Evolutionary conservation across 2,329 filamentous ascomycete genomes (phyloP).

Genomic region (Escovopsis sp.): DNA sequence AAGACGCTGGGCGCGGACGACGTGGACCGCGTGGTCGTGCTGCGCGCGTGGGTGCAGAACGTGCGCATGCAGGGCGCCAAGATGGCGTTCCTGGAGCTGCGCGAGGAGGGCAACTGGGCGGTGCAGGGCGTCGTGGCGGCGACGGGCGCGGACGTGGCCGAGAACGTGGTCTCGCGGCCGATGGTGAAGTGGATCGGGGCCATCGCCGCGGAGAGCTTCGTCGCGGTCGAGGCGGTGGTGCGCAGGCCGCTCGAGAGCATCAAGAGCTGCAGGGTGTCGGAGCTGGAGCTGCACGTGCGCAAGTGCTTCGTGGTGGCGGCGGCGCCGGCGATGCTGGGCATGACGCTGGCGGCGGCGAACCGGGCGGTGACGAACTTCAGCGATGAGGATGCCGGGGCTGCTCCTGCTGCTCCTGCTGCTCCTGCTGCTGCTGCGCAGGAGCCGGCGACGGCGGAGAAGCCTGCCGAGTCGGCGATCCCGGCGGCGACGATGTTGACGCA

Average conservation of each 20-base stretch:
- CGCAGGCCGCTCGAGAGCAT: constrained; percentile 74
- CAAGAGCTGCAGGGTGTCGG: constrained; percentile 68
- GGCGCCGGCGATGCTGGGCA: constrained; percentile 39
- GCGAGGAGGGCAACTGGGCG: constrained; percentile 53
- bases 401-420: too few relatives aligned
- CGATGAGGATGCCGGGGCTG: constrained; percentile 33
- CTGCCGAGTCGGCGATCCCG: constrained; percentile 26
- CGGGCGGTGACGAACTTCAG: constrained; percentile 41
- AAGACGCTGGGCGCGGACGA: constrained; percentile 47
- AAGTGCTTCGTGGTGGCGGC: constrained; percentile 67
- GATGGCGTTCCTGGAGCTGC: constrained; percentile 71
- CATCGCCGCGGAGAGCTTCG: constrained; percentile 65
- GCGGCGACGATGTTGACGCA: constrained; percentile 66
- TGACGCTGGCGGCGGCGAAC: constrained; percentile 41
- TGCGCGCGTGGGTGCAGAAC: constrained; percentile 77
- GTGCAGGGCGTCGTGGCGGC: constrained; percentile 65
- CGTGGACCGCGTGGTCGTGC: constrained; percentile 54
- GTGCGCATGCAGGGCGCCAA: constrained; percentile 43
- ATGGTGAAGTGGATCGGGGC: constrained; percentile 87
- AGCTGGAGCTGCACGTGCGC: constrained; percentile 74
- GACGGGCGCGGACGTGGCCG: constrained; percentile 38
- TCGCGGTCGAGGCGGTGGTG: constrained; percentile 66
- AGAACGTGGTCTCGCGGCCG: constrained; percentile 48
- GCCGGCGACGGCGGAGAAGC: constrained; percentile 26
- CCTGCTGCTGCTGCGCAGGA: constrained; percentile 1